Evolutionary conservation across 805 yeast species (phyloP).

Genomic region (Metschnikowia hibisci): DNA sequence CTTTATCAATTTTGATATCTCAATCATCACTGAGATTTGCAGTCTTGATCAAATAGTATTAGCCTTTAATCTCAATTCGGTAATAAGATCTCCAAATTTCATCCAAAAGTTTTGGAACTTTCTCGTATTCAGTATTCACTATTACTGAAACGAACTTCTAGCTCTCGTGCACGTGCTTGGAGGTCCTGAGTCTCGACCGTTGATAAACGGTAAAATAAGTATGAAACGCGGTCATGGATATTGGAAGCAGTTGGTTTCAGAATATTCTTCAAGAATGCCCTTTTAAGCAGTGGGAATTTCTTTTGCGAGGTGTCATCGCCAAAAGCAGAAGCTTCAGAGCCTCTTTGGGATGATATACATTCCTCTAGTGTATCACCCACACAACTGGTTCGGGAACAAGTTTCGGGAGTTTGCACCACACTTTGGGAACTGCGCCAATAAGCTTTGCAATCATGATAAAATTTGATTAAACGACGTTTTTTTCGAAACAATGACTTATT

Average conservation of each 20-base stretch:
- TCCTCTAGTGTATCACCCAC: not conserved
- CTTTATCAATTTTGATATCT: not conserved
- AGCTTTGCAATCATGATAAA: conserved; percentile 12
- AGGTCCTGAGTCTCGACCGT: conserved; percentile 12
- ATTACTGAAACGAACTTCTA: conserved; percentile 12
- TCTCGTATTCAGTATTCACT: conserved; percentile 7
- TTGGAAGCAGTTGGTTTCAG: conserved; percentile 12
- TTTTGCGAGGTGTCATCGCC: not conserved
- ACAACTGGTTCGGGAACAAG: conserved; percentile 15
- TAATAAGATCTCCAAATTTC: not conserved
- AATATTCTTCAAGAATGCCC: conserved; percentile 10
- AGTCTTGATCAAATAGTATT: not conserved
- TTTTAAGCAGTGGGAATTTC: conserved; percentile 12
- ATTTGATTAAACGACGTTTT: conserved; percentile 12
- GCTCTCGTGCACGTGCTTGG: conserved; percentile 14
- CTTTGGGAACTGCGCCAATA: conserved; percentile 13
- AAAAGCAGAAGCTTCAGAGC: conserved; percentile 7
- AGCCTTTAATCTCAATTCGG: not conserved
- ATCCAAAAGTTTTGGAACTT: too few species aligned
- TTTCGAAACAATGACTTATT: conserved; percentile 10
- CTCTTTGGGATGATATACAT: conserved; percentile 7
- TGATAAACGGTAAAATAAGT: conserved; percentile 18
- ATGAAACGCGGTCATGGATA: conserved; percentile 19
- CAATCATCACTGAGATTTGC: conserved; percentile 1
- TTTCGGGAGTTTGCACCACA: conserved; percentile 7